phyloP scores from a whole-genome alignment of 2,329 filamentous ascomycete species.

The Verticillium zaregamsianum region DNA sequence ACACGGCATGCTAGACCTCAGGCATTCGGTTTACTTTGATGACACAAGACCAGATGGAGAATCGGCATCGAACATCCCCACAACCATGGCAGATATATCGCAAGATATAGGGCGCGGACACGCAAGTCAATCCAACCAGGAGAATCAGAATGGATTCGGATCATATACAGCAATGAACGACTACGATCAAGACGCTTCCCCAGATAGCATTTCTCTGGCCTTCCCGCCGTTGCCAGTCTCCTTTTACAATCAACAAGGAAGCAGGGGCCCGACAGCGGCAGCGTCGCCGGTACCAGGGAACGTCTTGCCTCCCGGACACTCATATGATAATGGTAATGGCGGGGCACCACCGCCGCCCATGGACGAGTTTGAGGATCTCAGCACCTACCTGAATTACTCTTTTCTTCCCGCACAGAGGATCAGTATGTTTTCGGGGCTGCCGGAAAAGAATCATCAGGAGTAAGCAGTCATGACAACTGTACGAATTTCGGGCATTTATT shows the following conservation, averaged over 20 bases:
- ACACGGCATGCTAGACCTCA: slow-evolving; percentile 22
- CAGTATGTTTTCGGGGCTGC: slow-evolving; percentile 17
- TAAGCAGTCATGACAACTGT: background rate
- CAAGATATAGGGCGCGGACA: background rate
- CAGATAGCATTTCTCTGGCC: slow-evolving; percentile 22
- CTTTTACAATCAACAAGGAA: slow-evolving; percentile 18
- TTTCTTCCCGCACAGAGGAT: slow-evolving; percentile 19
- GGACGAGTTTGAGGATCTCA: slow-evolving; percentile 14
- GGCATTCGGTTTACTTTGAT: slow-evolving; percentile 27
- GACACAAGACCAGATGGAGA: slow-evolving; percentile 8
- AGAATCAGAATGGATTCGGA: background rate
- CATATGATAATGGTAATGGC: background rate
- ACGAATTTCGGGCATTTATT: no score
- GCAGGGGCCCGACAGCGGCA: slow-evolving; percentile 7
- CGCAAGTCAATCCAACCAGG: background rate
- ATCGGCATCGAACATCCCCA: background rate
- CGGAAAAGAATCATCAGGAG: slow-evolving; percentile 3
- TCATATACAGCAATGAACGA: background rate
- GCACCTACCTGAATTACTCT: slow-evolving; percentile 18
- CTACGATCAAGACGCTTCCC: slow-evolving; percentile 9
- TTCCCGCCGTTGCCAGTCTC: slow-evolving; percentile 26
- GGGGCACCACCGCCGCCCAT: background rate
- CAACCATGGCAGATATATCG: background rate
- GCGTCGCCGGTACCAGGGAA: slow-evolving; percentile 5
- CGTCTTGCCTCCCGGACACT: background rate